Evolutionary conservation across 176 grass and related monocot species (phyloP), one percentile per base, ranked within the genome.

Genomic region (Musa beccarii): DNA sequence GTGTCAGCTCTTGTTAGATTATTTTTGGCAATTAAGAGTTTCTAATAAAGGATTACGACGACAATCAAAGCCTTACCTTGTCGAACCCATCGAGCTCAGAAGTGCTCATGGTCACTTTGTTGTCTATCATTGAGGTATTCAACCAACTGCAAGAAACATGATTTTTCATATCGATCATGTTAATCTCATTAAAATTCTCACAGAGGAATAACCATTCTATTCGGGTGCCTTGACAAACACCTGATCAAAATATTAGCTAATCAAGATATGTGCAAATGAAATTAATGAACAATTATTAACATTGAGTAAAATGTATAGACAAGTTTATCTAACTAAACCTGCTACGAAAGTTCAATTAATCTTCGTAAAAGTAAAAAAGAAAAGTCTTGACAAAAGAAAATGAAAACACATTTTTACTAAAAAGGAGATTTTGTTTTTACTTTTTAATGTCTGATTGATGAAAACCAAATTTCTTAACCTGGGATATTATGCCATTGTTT

Each of bases 121-220:
- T 76, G 51, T 51, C 56, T 15, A 53, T 76, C 75, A 76, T 24
- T 65, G 75, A 51, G 2, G 75, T 76, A 29, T 76, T 76, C 75
- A 76, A 51, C 75, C 75, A 76, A 76, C 75, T 76, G 59, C 75
- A 76, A 63, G 75, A 76, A 51, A 59, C 2, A 29, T 57, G 22
- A 10, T 15, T 59, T 34, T 20, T 54, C 52, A 57, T 5, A 24
- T 49, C 63, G 8, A 16, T 17, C 55, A 57, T 16, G 13, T 4
- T 16, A 14, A 16, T 57, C 3, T 19, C 13, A 16, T 57, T 57
- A 16, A 57, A 17, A 16, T 19, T 16, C 3, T 57, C 13, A 16
- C 13, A 61, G 57, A 19, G n/a, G 57, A 61, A 61, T 61, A 8
- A 20, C 16, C 17, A 61, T 15, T 61, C 17, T 61, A 19, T 61